Evolutionary conservation across 495 filamentous ascomycete species (phyloP), one percentile per base, ranked within the genome.

Genomic region (Penicillium desertorum): DNA sequence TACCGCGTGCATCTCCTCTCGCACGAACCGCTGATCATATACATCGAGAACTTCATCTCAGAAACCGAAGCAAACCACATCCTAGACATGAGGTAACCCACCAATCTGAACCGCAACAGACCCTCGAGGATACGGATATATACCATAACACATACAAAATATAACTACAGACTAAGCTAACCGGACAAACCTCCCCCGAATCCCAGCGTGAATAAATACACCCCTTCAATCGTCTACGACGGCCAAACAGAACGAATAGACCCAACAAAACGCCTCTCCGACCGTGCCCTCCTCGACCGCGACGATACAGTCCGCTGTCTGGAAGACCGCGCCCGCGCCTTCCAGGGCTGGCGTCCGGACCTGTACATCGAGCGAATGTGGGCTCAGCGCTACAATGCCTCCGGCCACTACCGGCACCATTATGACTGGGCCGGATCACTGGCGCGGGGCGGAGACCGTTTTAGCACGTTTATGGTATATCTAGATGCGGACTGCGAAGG

Each of bases 401-500:
- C 75, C 11, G 83, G 82, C 27, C 81, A 86, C 62, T 86, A 86
- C 66, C 63, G 59, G 5, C 76, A 86, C 61, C 82, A 86, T 61
- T 86, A 77, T 63, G 83, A 86, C 68, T 85, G 81, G 81, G 72
- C 71, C 30, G 77, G 75, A 1, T 74, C 72, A 2, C 64, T 69
- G 20, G 69, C 71, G 3, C 65, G 66, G 2, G 71, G 72, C 12
- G 77, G 76, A 1, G 79, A 81, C 53, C 66, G 81, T 0, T 53
- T 83, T 4, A 80, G 75, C 42, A 83, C 76, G 5, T 87, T 87
- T 58, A 86, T 87, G 81, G 84, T 86, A 3, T 88, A 86, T 62
- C 66, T 88, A 8, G 75, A 74, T 14, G 82, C 71, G 1, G 72
- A 82, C 41, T 86, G 83, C 62, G 69, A 70, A n/a, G 83, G 85